Conservation (phyloP, 225 moss, liverwort and hornwort genomes). For the Pleurozium schreberi region DNA sequence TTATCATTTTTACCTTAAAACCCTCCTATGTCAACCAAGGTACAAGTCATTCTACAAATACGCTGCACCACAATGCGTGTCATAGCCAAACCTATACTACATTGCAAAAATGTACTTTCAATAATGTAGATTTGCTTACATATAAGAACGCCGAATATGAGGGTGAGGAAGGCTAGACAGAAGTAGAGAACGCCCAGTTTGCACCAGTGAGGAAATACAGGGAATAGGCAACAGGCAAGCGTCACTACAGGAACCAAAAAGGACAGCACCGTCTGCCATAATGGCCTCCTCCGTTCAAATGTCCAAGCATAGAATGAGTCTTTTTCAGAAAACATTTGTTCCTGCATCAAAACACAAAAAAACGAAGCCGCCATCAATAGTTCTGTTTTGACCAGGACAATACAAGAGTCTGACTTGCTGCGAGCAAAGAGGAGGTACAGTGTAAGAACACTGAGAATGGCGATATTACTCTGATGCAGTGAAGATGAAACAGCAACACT, state of each 20-base stretch:
- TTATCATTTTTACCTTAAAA: background rate
- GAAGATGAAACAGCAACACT: background rate
- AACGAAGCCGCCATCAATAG: background rate
- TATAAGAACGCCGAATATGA: constrained; percentile 73
- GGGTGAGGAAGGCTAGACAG: constrained; percentile 75
- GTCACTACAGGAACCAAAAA: constrained; percentile 85
- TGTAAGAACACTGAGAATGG: background rate
- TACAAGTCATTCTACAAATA: background rate
- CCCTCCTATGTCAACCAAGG: background rate
- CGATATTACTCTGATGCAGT: background rate
- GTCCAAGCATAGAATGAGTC: constrained; percentile 98
- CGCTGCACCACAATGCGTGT: background rate
- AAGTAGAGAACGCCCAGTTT: constrained; percentile 89
- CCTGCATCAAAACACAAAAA: constrained; percentile 26
- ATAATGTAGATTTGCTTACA: constrained; percentile 20
- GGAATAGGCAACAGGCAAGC: constrained; percentile 90
- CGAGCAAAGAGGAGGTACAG: background rate
- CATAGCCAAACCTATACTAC: background rate
- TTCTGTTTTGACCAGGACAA: background rate
- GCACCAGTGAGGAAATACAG: constrained; percentile 97
- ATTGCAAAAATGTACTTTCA: background rate
- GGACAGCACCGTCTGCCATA: constrained; percentile 92
- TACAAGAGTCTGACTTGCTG: background rate
- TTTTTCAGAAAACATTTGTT: constrained; percentile 73
- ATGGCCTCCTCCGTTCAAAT: constrained; percentile 78